Conservation (phyloP, 495 filamentous ascomycete genomes). For the Penicillium argentinense region DNA sequence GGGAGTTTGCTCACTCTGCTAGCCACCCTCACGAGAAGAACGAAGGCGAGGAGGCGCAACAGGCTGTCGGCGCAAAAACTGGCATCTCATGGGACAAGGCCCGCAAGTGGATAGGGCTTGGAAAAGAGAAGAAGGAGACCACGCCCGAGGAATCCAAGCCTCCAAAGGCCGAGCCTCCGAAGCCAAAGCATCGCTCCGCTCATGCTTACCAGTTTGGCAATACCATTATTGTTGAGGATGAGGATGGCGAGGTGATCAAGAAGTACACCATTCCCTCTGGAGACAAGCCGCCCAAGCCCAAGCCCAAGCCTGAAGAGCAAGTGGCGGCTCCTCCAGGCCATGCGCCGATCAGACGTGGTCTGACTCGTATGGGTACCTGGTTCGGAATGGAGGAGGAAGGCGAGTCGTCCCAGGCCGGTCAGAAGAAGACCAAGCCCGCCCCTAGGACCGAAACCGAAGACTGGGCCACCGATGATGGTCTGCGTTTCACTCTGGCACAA, state of each 20-base stretch:
- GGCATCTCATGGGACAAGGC: conserved; percentile 33
- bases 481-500: conserved; percentile 79
- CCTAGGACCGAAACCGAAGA: conserved; percentile 37
- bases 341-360: conserved; percentile 45
- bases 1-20: conserved; percentile 39
- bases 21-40: conserved; percentile 45
- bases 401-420: conserved; percentile 39
- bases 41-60: conserved; percentile 45
- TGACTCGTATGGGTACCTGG: conserved; percentile 64
- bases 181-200: conserved; percentile 56
- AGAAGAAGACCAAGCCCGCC: conserved; percentile 30
- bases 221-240: conserved; percentile 97
- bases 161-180: conserved; percentile 10
- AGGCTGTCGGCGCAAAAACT: conserved; percentile 30
- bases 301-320: conserved; percentile 20
- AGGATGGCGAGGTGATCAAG: conserved; percentile 95
- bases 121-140: conserved; percentile 26
- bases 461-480: conserved; percentile 69
- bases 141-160: conserved; percentile 16
- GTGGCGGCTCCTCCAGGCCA: conserved; percentile 19
- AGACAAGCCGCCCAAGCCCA: conserved; percentile 23
- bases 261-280: conserved; percentile 80
- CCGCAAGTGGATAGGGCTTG: conserved; percentile 43
- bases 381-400: conserved; percentile 53
- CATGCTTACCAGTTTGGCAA: conserved; percentile 94